Evolutionary conservation across 306 rosid genomes (phyloP), one percentile per base, ranked within the genome.

Genomic region (Gillenia trifoliata): DNA sequence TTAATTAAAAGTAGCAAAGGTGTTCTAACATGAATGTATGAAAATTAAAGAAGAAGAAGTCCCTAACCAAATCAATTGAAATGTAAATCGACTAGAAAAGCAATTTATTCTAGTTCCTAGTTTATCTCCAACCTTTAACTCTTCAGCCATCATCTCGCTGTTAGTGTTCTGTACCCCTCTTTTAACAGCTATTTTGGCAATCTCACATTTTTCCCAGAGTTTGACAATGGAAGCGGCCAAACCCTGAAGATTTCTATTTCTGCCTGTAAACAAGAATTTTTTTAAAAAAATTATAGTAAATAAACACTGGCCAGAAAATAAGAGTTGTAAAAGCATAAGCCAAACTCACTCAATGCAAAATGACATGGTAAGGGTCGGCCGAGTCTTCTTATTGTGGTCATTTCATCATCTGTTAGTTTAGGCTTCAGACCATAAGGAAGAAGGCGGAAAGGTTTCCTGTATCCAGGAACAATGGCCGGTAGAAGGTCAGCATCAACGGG

Each of bases 401-500:
- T 88, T 80, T 93, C 98, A 81, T 93, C 96, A 76, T 93, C 82
- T 16, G 98, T 93, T 73, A 93, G 86, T 70, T 87, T 88, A 73
- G 97, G 80, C 64, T 83, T 84, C 84, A 93, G 89, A 76, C 97
- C 97, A 83, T 84, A 93, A 5, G 98, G 96, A 81, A 93, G 98
- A 80, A 91, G 97, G 77, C 97, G 98, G 79, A 93, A 91, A 59
- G 98, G 98, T 71, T 67, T 88, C 82, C 94, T 84, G 77, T 89
- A 93, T 64, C 89, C 94, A 76, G 89, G 87, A 75, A 91, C 79
- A 70, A 88, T 68, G 40, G 94, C 91, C 9, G 90, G 96, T 30
- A 91, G 87, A 75, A 91, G 96, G 87, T 94, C 98, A 66, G 93
- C 98, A 85, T 91, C 98, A 56, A 94, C 73, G 20, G 98, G 98